Evolutionary conservation across 805 yeast genomes (phyloP), one percentile per base, ranked within the genome.

Genomic region (Candida golubevii): DNA sequence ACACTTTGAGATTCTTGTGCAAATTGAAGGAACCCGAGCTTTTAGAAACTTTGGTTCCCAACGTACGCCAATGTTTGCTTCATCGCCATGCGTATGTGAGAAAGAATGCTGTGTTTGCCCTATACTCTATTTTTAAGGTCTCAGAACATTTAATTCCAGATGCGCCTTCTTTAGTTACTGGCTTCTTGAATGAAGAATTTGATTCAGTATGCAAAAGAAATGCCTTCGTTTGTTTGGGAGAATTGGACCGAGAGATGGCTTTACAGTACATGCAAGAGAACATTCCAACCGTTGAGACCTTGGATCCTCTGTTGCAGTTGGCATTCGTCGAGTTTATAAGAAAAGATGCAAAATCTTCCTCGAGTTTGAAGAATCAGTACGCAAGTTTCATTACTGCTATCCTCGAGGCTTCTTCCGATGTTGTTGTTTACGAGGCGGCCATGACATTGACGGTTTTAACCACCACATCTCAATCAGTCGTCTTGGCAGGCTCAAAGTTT

Each of bases 41-140:
- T 52, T 77, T 93, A 61, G 99, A 95, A 68, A 96, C 97, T 42
- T 77, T 93, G 66, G 93, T 93, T 35, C 97, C 98, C 28, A 83
- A 93, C 35, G 90, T 89, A 36, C 80, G 97, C 58, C 80, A 81
- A 46, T 89, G 97, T 70, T 74, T 95, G 56, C 96, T 88, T 55
- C 97, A 93, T 68, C 85, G 99, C 55, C 98, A 93, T 67, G 96
- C 98, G 8, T 93, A 95, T 60, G 99, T 93, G 50, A 83, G 99
- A 63, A 93, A 93, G 66, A 91, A 93, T 62, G 99, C 99, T 7
- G 90, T 88, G 18, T 84, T 91, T 66, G 96, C 98, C 35, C 80
- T 93, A 47, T 79, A 77, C 57, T 82, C 95, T 23, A 87, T 93
- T 55, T 85, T 78, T 65, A 75, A 82, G 61, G 90, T 85, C 41